Conservation (phyloP, 768 basidiomycete species). For the Megacollybia marginata region DNA sequence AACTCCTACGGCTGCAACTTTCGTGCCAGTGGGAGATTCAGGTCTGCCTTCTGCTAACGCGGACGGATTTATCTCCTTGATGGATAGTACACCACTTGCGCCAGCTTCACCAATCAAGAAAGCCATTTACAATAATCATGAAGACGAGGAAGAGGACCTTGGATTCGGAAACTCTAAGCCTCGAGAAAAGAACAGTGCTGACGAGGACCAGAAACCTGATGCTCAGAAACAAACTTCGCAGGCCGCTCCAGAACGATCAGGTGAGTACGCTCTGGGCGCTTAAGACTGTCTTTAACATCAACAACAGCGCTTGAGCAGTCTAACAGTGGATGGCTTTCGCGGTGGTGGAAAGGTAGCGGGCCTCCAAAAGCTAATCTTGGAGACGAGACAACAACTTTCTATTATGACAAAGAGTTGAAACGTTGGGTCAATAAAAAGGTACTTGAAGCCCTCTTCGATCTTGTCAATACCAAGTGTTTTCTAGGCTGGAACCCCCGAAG, state of each 20-base stretch:
- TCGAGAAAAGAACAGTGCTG: conserved; percentile 29
- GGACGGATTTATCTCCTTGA: conserved; percentile 75
- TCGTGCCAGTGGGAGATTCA: conserved; percentile 43
- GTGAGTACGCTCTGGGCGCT: conserved; percentile 13
- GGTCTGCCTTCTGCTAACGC: conserved; percentile 25
- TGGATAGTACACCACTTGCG: conserved; percentile 54
- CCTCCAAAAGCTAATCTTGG: conserved; percentile 91
- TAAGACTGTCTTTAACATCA: neutral
- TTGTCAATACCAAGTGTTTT: neutral
- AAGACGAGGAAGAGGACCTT: conserved; percentile 78
- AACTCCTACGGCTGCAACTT: conserved; percentile 68
- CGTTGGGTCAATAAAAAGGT: conserved; percentile 90
- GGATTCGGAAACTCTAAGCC: conserved; percentile 76
- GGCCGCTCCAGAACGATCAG: conserved; percentile 17
- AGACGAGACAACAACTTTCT: conserved; percentile 74
- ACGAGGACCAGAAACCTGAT: conserved; percentile 17
- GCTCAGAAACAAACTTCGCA: conserved; percentile 5
- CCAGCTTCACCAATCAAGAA: conserved; percentile 14
- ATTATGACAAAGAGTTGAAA: conserved; percentile 92
- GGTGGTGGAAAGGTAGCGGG: conserved; percentile 75
- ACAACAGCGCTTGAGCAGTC: neutral
- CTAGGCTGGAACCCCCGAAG: conserved; percentile 54
- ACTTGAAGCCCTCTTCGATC: neutral
- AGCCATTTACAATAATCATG: conserved; percentile 6
- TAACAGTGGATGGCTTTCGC: conserved; percentile 60